These are phyloP conservation scores for Zasmidium cellare DNA, from an alignment of 2,329 filamentous ascomycete genomes.

Conservation along the genomic window DNA sequence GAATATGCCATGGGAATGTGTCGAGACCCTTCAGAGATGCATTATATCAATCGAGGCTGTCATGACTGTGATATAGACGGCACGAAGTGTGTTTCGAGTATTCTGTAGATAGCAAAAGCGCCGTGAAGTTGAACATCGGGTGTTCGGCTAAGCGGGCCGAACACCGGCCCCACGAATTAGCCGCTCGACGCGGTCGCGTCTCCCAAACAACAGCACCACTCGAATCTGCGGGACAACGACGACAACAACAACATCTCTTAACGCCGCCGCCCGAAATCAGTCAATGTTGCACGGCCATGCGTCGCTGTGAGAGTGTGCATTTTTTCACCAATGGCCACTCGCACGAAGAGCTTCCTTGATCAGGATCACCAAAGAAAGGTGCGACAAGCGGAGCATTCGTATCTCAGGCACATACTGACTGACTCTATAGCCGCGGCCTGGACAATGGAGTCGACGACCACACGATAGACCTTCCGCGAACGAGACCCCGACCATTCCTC, in stretches of 20 bases:
- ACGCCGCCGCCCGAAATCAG: not conserved
- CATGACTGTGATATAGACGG: no score
- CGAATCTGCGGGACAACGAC: not conserved
- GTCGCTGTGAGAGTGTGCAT: not conserved
- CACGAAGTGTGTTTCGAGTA: no score
- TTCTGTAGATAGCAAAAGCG: not conserved
- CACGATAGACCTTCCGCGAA: conserved; percentile 16
- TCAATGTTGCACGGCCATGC: not conserved
- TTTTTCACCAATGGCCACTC: conserved; percentile 26
- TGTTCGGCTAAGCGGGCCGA: not conserved
- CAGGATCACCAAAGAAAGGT: conserved; percentile 46
- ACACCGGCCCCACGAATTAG: not conserved
- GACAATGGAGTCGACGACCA: conserved; percentile 26
- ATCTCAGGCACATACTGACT: conserved; percentile 6
- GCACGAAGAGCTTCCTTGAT: conserved; percentile 55
- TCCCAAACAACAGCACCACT: not conserved
- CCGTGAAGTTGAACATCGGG: not conserved
- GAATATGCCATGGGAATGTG: no score
- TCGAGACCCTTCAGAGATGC: no score
- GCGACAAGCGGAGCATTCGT: not conserved
- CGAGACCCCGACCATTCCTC: conserved; percentile 25
- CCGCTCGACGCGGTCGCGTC: conserved; percentile 2
- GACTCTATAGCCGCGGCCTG: conserved; percentile 21
- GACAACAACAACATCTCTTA: not conserved
- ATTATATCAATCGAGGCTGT: no score